phyloP scores from a whole-genome alignment of 495 filamentous ascomycete species.

The Lentithecium fluviatile region DNA sequence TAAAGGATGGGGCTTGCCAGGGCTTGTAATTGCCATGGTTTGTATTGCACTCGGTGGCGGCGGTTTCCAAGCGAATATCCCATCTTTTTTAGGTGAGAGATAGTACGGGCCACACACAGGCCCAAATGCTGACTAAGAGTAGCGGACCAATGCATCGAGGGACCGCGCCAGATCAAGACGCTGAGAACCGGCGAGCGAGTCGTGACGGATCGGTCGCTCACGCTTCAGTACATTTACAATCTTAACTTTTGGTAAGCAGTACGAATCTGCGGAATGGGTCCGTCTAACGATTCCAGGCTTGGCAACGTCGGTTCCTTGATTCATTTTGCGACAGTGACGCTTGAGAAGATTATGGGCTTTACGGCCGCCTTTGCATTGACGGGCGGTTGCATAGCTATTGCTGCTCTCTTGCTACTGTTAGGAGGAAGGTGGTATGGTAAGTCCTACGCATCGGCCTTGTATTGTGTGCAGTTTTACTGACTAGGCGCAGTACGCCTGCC shows the following conservation, averaged over 20 bases:
- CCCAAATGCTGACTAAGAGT: conserved; percentile 27
- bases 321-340: conserved; percentile 47
- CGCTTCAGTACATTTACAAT: conserved; percentile 62
- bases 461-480: neutral
- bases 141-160: conserved; percentile 58
- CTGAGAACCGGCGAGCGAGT: conserved; percentile 53
- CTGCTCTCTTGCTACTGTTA: conserved; percentile 1
- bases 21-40: conserved; percentile 14
- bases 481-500: conserved; percentile 39
- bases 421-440: conserved; percentile 25
- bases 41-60: conserved; percentile 24
- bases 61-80: conserved; percentile 17
- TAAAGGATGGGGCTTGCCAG: conserved; percentile 7
- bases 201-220: conserved; percentile 59
- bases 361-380: conserved; percentile 51
- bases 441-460: neutral
- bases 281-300: conserved; percentile 40
- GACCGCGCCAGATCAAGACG: conserved; percentile 48
- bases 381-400: conserved; percentile 29
- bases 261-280: too few relatives aligned
- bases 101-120: neutral
- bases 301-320: conserved; percentile 53
- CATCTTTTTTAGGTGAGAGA: conserved; percentile 11
- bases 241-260: conserved; percentile 59
- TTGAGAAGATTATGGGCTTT: conserved; percentile 51